phyloP scores from a whole-genome alignment of 306 rosid genomes.

The Lupinus albus region DNA sequence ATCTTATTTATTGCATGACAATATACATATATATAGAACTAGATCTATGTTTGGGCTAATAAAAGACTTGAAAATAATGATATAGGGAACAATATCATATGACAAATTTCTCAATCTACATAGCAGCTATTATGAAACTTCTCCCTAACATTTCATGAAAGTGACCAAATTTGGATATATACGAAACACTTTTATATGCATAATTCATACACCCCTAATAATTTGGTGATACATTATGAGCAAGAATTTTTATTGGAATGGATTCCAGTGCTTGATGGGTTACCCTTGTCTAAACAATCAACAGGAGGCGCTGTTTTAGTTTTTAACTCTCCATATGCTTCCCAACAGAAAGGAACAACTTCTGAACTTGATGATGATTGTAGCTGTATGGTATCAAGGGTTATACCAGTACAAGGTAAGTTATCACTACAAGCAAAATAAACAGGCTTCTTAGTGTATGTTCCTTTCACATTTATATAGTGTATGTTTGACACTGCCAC shows the following conservation, averaged over 20 bases:
- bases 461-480: conserved; percentile 62
- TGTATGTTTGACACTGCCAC: conserved; percentile 68
- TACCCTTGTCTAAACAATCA: conserved; percentile 57
- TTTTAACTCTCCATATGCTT: conserved; percentile 70
- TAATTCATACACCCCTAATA: not conserved
- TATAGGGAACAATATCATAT: too few relatives aligned
- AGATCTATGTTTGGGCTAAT: too few relatives aligned
- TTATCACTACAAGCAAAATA: conserved; percentile 82
- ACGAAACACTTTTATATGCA: too few relatives aligned
- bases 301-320: conserved; percentile 61
- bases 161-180: too few relatives aligned
- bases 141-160: too few relatives aligned
- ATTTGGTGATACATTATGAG: conserved; percentile 28
- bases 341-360: conserved; percentile 70
- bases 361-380: conserved; percentile 42
- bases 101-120: too few relatives aligned
- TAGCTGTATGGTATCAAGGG: conserved; percentile 65
- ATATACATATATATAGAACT: too few relatives aligned
- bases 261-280: conserved; percentile 40
- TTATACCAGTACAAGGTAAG: conserved; percentile 65
- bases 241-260: conserved; percentile 51
- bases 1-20: too few relatives aligned
- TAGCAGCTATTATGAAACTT: too few relatives aligned
- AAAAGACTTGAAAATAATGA: too few relatives aligned
- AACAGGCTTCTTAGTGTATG: conserved; percentile 57